Percentiles rank a stretch among this genome's conserved stretches.
These are phyloP conservation scores for Yamadazyma tumulicola DNA, from an alignment of 805 yeast species.

Conservation along the genomic window DNA sequence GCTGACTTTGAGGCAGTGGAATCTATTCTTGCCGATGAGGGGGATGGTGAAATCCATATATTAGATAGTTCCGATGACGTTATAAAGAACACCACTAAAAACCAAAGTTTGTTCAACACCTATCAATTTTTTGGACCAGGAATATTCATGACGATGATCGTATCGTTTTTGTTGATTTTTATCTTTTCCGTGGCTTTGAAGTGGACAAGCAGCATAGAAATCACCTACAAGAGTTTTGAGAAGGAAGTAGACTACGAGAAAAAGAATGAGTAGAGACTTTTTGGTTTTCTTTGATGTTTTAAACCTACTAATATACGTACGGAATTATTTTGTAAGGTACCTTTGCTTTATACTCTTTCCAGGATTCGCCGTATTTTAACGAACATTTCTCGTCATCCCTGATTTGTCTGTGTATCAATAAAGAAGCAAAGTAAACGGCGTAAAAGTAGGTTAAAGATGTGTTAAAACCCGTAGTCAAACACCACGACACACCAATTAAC, in stretches of 20 bases:
- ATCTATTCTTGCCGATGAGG: constrained; percentile 27
- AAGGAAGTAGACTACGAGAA: constrained; percentile 55
- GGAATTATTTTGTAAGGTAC: constrained; percentile 94
- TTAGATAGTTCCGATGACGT: constrained; percentile 14
- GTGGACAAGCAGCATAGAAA: constrained; percentile 70
- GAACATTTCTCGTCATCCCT: constrained; percentile 92
- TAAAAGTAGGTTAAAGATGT: constrained; percentile 88
- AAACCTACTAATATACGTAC: constrained; percentile 56
- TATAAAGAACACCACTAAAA: constrained; percentile 8
- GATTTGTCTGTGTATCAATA: constrained; percentile 81
- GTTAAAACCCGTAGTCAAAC: constrained; percentile 79
- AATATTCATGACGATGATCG: constrained; percentile 69
- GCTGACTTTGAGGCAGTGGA: constrained; percentile 32
- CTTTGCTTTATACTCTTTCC: constrained; percentile 74
- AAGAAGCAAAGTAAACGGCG: constrained; percentile 73
- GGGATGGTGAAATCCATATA: constrained; percentile 17
- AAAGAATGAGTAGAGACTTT: constrained; percentile 35
- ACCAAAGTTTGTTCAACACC: constrained; percentile 52
- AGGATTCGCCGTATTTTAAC: constrained; percentile 77
- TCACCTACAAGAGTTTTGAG: constrained; percentile 80
- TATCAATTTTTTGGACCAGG: constrained; percentile 80
- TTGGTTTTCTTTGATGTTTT: background rate
- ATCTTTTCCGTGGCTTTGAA: constrained; percentile 60
- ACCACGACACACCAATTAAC: constrained; percentile 88
- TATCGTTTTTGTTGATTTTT: constrained; percentile 54